Base-by-base conservation (phyloP, 192 early-diverging fungal species). In the Thamnidium elegans region DNA sequence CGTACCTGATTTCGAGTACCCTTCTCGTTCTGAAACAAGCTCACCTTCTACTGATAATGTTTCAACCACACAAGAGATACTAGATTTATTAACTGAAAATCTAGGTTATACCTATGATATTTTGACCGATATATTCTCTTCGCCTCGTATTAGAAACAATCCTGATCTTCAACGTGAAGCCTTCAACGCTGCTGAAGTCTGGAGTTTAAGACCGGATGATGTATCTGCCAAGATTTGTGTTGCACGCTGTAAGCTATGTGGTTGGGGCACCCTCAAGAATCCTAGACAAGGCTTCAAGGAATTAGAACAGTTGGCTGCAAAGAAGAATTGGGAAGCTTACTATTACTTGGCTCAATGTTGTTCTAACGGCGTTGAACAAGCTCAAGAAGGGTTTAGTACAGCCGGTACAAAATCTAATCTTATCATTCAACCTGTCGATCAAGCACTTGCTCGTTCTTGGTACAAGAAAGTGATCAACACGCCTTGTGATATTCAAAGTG, bases 331-430 rank as follows among this genome's bases (percentile, higher is more conserved):
- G 60, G 65, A 71, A 34, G 65, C 74, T n/a, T 75, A 56, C 45
- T 71, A 68, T 50, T 65, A 65, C 31, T 36, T 75, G 13, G 74
- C 61, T n/a, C 46, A 50, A 13, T 75, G 69, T 42, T 75, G 67
- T 23, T 54, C 48, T 20, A 39, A 68, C 21, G 74, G 74, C 32
- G 59, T 71, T 14, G 43, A 59, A 7, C 36, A 45, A 45, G 42
- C 15, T 32, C 15, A 17, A 7, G 10, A 39, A 21, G 34, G 9
- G 3, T 30, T 7, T 44, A 8, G 19, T 14, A 50, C 51, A 11
- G 7, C 47, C 20, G 20, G 19, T 15, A 19, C 17, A 7, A 45
- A 8, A 39, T 31, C 39, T 21, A 44, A 26, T 26, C 26, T 30
- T 45, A 15, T 54, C 48, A 45, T 69, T 14, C 67, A 69, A 23